phyloP scores from a whole-genome alignment of 2,329 filamentous ascomycete genomes.

The Cordyceps fumosorosea region DNA sequence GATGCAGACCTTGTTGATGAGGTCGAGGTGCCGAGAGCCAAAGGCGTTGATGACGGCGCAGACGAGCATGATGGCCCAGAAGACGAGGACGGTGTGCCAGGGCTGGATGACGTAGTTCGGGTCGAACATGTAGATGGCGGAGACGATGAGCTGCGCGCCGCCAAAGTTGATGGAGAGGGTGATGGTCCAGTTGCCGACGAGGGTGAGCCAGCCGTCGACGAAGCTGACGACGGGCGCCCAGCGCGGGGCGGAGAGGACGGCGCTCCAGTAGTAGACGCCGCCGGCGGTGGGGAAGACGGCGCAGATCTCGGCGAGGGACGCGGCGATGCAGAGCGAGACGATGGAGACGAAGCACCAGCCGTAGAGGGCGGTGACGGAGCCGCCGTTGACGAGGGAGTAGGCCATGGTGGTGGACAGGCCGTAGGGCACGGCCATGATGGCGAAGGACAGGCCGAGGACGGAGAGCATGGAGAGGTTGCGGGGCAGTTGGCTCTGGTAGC shows the following conservation, averaged over 20 bases:
- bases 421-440: constrained; percentile 46
- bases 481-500: constrained; percentile 44
- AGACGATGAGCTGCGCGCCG: constrained; percentile 61
- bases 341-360: constrained; percentile 57
- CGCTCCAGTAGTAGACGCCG: constrained; percentile 69
- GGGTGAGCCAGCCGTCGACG: constrained; percentile 68
- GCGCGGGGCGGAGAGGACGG: constrained; percentile 53
- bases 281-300: constrained; percentile 57
- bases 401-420: constrained; percentile 43
- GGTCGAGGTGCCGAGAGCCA: constrained; percentile 49
- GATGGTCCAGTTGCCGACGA: constrained; percentile 65
- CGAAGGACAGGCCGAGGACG: constrained; percentile 43
- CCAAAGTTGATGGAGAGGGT: constrained; percentile 66
- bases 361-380: constrained; percentile 68
- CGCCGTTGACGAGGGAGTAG: constrained; percentile 60
- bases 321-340: constrained; percentile 65
- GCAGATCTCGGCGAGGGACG: constrained; percentile 66
- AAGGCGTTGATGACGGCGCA: constrained; percentile 65
- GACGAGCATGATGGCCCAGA: constrained; percentile 57
- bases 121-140: constrained; percentile 60
- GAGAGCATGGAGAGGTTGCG: constrained; percentile 44
- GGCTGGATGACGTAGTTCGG: constrained; percentile 50
- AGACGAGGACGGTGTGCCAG: constrained; percentile 72
- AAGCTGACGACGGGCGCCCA: constrained; percentile 62
- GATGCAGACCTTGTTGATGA: constrained; percentile 64